phyloP scores from a whole-genome alignment of 2,329 filamentous ascomycete genomes.

The Coniochaeta sp. region DNA sequence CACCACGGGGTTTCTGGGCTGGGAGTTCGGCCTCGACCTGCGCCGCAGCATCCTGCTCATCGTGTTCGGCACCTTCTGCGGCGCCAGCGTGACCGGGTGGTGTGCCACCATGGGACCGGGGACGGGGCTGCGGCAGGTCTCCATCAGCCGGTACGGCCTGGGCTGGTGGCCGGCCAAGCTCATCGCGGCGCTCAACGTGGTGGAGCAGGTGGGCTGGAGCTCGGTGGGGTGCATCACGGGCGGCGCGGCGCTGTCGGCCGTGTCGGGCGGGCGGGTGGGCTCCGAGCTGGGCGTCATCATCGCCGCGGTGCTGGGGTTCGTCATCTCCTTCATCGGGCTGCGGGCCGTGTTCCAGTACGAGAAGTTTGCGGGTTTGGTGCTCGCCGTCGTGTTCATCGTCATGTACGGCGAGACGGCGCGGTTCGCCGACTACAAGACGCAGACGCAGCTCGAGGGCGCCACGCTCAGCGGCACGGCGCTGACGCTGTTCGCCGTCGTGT shows the following conservation, averaged over 20 bases:
- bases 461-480: constrained; percentile 31
- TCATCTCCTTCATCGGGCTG: constrained; percentile 45
- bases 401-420: constrained; percentile 37
- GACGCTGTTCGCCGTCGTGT: constrained; percentile 34
- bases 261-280: constrained; percentile 34
- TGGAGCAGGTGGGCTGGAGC: constrained; percentile 43
- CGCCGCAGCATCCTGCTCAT: constrained; percentile 34
- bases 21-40: constrained; percentile 38
- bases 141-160: constrained; percentile 39
- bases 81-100: constrained; percentile 33
- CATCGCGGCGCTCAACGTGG: constrained; percentile 40
- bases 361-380: constrained; percentile 39
- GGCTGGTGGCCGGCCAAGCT: constrained; percentile 44
- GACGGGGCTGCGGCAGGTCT: constrained; percentile 43
- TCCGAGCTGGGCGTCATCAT: constrained; percentile 46
- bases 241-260: constrained; percentile 39
- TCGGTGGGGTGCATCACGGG: constrained; percentile 44
- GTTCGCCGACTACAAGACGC: constrained; percentile 23
- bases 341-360: constrained; percentile 41
- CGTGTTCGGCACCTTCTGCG: constrained; percentile 37
- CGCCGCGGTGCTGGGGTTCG: constrained; percentile 37
- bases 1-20: constrained; percentile 42
- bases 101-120: constrained; percentile 42
- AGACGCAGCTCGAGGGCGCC: constrained; percentile 24
- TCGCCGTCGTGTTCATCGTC: constrained; percentile 40